A percentile compares a stretch with the other conserved stretches of the same genome.
phyloP scores from a whole-genome alignment of 768 basidiomycete species.

The Mrakia blollopis region DNA sequence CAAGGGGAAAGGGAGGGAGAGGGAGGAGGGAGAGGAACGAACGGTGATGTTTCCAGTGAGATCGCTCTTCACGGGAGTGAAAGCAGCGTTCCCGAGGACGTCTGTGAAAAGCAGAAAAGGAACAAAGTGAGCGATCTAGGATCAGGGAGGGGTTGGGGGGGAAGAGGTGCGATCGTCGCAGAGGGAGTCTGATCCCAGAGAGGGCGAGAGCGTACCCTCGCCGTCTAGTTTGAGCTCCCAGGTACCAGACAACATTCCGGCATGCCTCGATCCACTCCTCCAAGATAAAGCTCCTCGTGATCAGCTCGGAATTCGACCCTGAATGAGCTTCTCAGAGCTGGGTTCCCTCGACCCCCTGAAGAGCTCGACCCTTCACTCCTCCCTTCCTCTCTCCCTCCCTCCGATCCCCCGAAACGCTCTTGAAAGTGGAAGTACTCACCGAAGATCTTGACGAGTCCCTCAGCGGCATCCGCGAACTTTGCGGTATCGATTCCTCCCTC shows the following conservation, averaged over 20 bases:
- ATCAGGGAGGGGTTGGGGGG: background rate
- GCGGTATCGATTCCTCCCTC: constrained; percentile 83
- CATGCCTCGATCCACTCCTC: too few relatives aligned
- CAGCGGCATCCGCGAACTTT: constrained; percentile 78
- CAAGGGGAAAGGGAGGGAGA: background rate
- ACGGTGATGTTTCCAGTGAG: constrained; percentile 88
- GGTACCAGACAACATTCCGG: too few relatives aligned
- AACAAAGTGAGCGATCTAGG: background rate
- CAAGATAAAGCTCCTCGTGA: too few relatives aligned
- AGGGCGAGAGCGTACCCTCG: too few relatives aligned
- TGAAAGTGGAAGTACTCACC: constrained; percentile 52
- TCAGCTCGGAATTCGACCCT: too few relatives aligned
- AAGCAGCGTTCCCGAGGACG: constrained; percentile 78
- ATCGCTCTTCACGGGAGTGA: constrained; percentile 75
- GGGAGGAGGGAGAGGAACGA: constrained; percentile 35
- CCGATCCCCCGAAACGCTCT: background rate
- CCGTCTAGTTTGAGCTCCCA: too few relatives aligned
- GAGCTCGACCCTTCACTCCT: constrained; percentile 12
- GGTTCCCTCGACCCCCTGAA: background rate
- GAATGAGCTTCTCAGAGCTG: background rate
- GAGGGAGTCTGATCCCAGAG: background rate
- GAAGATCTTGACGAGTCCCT: constrained; percentile 84
- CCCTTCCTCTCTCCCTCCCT: background rate
- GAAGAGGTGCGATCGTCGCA: background rate
- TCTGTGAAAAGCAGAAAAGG: constrained; percentile 49